Percentiles rank a stretch among this genome's conserved stretches.
phyloP scores from a whole-genome alignment of 2,329 filamentous ascomycete species.

The Trichoderma sp. region DNA sequence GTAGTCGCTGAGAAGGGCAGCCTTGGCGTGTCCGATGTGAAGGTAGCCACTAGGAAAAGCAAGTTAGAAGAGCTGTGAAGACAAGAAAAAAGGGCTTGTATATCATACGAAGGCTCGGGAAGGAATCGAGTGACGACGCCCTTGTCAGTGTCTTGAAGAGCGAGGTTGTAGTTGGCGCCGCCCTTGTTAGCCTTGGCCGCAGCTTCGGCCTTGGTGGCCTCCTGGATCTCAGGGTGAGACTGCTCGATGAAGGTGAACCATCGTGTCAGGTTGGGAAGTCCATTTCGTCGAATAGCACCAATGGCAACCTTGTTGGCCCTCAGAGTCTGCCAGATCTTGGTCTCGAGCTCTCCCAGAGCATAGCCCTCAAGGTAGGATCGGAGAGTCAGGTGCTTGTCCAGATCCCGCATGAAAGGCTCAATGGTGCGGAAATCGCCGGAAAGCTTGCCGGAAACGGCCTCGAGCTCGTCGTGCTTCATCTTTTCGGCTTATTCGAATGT shows the following conservation, averaged over 20 bases:
- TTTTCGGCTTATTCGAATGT: constrained; percentile 30
- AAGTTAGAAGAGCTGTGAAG: constrained; percentile 25
- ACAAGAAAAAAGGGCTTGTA: not conserved
- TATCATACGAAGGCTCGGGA: constrained; percentile 80
- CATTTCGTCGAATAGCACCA: constrained; percentile 76
- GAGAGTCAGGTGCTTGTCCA: constrained; percentile 85
- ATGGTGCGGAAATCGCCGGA: constrained; percentile 78
- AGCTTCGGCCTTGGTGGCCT: constrained; percentile 69
- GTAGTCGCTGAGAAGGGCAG: constrained; percentile 91
- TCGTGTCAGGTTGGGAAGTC: constrained; percentile 73
- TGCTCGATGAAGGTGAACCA: constrained; percentile 90
- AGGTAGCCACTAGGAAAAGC: constrained; percentile 67
- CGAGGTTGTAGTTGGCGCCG: constrained; percentile 86
- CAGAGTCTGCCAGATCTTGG: constrained; percentile 79
- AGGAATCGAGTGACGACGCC: constrained; percentile 91
- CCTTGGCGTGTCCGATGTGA: constrained; percentile 95
- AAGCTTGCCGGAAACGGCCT: constrained; percentile 53
- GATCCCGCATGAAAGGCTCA: constrained; percentile 70
- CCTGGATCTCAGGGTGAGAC: constrained; percentile 73
- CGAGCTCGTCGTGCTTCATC: constrained; percentile 61
- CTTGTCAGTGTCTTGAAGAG: constrained; percentile 78
- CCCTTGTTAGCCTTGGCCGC: constrained; percentile 74
- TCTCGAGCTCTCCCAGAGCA: constrained; percentile 72
- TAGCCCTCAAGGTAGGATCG: constrained; percentile 86
- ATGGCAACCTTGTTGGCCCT: constrained; percentile 82